These are phyloP conservation scores for Arthrobotrys entomopaga DNA, from an alignment of 2,329 filamentous ascomycete genomes.

Conservation along the genomic window DNA sequence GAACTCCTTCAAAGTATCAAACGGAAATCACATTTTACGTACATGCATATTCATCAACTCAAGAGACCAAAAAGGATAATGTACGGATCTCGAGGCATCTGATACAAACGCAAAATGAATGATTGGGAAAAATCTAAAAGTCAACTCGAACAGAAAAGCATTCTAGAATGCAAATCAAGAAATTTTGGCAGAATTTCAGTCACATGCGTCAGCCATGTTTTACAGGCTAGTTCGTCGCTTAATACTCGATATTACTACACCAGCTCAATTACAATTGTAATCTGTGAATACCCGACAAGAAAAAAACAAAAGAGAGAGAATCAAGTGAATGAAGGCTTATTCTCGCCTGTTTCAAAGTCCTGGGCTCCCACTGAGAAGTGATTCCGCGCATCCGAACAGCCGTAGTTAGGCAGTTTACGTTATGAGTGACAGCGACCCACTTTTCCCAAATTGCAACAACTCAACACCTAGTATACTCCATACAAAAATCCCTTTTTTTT, in stretches of 20 bases:
- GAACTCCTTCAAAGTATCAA: background rate
- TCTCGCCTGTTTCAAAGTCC: slow-evolving; percentile 29
- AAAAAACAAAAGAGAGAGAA: slow-evolving; percentile 8
- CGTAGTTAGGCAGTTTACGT: slow-evolving; percentile 5
- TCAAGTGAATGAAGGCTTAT: slow-evolving; percentile 9
- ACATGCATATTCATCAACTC: slow-evolving; percentile 4
- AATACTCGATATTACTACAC: slow-evolving; percentile 7
- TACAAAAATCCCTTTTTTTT: background rate
- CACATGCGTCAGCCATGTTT: slow-evolving; percentile 31
- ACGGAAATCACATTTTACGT: slow-evolving; percentile 18
- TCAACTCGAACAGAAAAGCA: background rate
- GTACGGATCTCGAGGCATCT: slow-evolving; percentile 6
- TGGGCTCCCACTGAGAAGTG: slow-evolving; percentile 26
- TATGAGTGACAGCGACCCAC: slow-evolving; percentile 24
- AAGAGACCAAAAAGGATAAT: background rate
- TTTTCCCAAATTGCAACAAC: slow-evolving; percentile 18
- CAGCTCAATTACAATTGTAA: slow-evolving; percentile 10
- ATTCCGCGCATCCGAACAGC: slow-evolving; percentile 43
- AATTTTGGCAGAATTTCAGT: slow-evolving; percentile 21
- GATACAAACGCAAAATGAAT: background rate
- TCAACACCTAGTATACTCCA: background rate
- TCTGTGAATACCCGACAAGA: too few species aligned
- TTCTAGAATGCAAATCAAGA: slow-evolving; percentile 6
- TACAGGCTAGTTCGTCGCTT: slow-evolving; percentile 24
- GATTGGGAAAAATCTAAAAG: background rate